Evolutionary conservation across 2,329 filamentous ascomycete species (phyloP), one percentile per base, ranked within the genome.

Genomic region (Diaporthe batatas): DNA sequence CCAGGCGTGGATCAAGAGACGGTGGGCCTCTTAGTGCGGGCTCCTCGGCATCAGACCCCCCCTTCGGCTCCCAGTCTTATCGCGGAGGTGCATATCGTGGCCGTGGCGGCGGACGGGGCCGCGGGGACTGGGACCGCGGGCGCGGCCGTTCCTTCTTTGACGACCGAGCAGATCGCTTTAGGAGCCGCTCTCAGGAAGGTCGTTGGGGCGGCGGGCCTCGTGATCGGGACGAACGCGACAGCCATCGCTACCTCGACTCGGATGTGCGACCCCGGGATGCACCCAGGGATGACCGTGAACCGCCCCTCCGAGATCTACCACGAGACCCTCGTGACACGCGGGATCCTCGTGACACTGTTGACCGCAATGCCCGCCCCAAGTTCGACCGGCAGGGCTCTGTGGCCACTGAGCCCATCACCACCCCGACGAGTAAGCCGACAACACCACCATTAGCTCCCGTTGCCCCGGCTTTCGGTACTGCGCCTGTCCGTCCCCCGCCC

Each of bases 1-100:
- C 91, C 23, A 86, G 92, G 70, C 87, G 92, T 59, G 91, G 88
- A 21, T 94, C 92, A 11, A 87, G 93, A 77, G 93, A 95, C 77
- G 73, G 72, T 47, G 93, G 92, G 0, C 92, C 93, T 14, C 88
- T 91, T 29, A 93, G 92, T 1, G 92, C 91, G 23, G 91, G 91
- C 6, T 94, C 93, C 3, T 90, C 90, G 12, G 91, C 90, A 29
- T 93, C 92, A 0, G 93, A 95, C 75, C 87, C 89, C 16, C 86
- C 88, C 1, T 91, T 92, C 72, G 87, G 86, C 23, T 81, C 85
- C 11, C 85, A 85, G 12, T 86, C 87, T 11, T 86, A 87, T 70
- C 87, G 88, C 14, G 88, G 91, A 25, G 87, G 88, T 39, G 88
- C 88, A 7, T 89, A 89, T 73, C 80, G 82, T 36, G 85, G 88